These are phyloP conservation scores for Stentor roeselii DNA, from an alignment of 73 alveolate genomes.

Conservation along the genomic window DNA sequence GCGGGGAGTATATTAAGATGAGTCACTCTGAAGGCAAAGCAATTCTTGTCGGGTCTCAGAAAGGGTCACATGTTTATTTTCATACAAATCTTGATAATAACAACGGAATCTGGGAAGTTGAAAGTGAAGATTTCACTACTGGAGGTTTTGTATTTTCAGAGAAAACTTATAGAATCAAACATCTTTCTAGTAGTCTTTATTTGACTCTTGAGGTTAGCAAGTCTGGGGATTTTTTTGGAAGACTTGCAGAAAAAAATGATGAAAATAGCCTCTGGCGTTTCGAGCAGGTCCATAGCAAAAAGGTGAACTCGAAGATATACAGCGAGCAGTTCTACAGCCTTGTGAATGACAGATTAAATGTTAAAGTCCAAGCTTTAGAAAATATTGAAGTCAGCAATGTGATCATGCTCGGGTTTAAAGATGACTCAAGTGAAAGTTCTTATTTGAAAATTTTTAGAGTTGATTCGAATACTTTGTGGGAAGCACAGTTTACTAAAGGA, in stretches of 20 bases:
- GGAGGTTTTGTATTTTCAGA: slow-evolving; percentile 5
- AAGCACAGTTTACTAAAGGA: background rate
- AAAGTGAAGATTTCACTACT: background rate
- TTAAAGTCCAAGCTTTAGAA: background rate
- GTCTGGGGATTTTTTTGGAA: background rate
- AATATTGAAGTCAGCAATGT: background rate
- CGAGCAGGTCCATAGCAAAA: background rate
- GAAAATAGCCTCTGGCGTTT: background rate
- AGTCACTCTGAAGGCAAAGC: slow-evolving; percentile 22
- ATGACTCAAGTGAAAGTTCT: background rate
- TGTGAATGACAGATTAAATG: background rate
- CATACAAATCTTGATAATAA: background rate
- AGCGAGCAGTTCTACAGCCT: background rate
- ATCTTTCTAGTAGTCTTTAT: slow-evolving; percentile 20
- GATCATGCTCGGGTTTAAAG: background rate
- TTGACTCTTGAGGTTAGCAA: slow-evolving; percentile 20
- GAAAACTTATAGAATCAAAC: background rate
- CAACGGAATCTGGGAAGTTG: slow-evolving; percentile 20
- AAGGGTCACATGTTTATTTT: background rate
- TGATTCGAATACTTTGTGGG: slow-evolving; percentile 1
- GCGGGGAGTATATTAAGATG: slow-evolving; percentile 22
- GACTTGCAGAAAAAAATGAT: background rate
- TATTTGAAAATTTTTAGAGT: slow-evolving; percentile 20
- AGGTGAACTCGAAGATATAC: background rate
- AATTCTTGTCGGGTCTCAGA: background rate